These are phyloP conservation scores for Xanthoconium purpureum DNA, from an alignment of 768 basidiomycete species.

Conservation along the genomic window DNA sequence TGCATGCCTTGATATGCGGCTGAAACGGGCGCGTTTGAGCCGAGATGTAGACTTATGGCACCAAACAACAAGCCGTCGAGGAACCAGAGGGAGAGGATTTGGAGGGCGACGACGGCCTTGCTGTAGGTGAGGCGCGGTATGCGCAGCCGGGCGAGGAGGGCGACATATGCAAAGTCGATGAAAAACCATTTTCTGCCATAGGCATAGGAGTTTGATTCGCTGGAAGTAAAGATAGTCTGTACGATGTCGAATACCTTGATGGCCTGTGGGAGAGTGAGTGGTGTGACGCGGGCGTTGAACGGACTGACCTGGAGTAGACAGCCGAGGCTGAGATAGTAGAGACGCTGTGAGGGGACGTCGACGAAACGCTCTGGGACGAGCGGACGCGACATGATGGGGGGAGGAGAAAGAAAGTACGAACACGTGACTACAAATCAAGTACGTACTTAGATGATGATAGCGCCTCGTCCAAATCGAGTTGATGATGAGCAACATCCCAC, in stretches of 20 bases:
- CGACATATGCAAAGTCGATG: constrained; percentile 61
- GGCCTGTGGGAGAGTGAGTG: constrained; percentile 43
- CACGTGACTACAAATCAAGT: constrained; percentile 23
- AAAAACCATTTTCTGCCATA: constrained; percentile 70
- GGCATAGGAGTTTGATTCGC: constrained; percentile 40
- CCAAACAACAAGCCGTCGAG: constrained; percentile 72
- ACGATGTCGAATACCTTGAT: constrained; percentile 74
- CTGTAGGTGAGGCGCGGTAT: constrained; percentile 74
- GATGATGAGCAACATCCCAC: constrained; percentile 37
- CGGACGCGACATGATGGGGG: constrained; percentile 34
- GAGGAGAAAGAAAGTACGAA: background rate
- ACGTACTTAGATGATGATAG: too few relatives aligned
- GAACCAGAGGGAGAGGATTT: constrained; percentile 59
- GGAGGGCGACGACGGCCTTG: constrained; percentile 58
- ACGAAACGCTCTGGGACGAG: constrained; percentile 72
- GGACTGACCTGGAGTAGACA: constrained; percentile 67
- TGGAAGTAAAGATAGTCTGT: constrained; percentile 47
- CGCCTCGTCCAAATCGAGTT: background rate
- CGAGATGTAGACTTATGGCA: constrained; percentile 58
- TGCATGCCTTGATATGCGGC: constrained; percentile 25
- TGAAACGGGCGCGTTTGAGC: constrained; percentile 17
- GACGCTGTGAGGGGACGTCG: constrained; percentile 75
- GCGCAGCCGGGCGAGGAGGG: constrained; percentile 56
- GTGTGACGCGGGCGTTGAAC: background rate
- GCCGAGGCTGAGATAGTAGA: constrained; percentile 74